Base-by-base conservation (phyloP, 1,284 basidiomycete species). In the Ganoderma meredithae region DNA sequence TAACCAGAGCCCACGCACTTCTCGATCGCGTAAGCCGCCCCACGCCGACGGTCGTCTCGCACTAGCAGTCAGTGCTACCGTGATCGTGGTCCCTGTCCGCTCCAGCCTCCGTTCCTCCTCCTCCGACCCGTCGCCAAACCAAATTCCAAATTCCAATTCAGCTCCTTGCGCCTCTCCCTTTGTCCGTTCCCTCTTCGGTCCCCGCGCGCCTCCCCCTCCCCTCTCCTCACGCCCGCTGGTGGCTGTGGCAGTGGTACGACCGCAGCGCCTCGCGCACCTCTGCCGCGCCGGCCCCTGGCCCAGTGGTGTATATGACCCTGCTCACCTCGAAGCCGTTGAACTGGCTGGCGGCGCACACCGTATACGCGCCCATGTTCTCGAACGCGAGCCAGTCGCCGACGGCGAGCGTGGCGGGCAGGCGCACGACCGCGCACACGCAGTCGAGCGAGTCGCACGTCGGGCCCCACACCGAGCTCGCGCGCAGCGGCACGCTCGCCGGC, bases 331-430 rank as follows among this genome's bases (percentile, higher is more conserved):
- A 89, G 70, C 90, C 91, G 79, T 92, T 92, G 82, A 92, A 92
- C 69, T 85, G 86, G 75, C 86, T 88, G 22, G 92, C 91, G 2
- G 92, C 91, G 75, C 91, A 93, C 72, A 91, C 82, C 25, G 92
- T 93, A 82, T 94, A 94, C 31, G 91, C 92, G 49, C 92, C 92
- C 92, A 94, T 94, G 78, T 89, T 86, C 64, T 87, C 86, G 84
- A 91, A 94, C 56, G 86, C 88, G 25, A 94, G 82, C 92, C 92
- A 94, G 79, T 94, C 92, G n/a, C 91, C 92, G 25, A 92, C 88
- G 72, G 83, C 80, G 65, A 91, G 80, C 40, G 83, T 81, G 53
- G 77, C 79, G 2, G 90, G 90, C 62, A 92, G 81, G 66, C 76
- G 76, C 33, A 86, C 79, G 76, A 73, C 73, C 71, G 78, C 69